Conservation (phyloP, 768 basidiomycete species). For the Calvatia gigantea region DNA sequence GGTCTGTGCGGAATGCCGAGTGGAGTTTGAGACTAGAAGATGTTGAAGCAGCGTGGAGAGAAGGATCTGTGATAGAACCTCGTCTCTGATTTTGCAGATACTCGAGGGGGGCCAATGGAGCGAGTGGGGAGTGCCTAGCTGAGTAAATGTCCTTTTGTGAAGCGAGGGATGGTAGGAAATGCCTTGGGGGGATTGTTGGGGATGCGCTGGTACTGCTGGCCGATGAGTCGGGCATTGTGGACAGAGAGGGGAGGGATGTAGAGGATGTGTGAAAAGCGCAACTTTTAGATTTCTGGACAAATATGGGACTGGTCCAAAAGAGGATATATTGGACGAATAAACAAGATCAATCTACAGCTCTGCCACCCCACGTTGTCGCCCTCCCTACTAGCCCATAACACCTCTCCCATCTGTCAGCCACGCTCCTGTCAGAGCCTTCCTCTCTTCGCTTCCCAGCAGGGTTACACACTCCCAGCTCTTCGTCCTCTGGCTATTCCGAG, state of each 20-base stretch:
- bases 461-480: slow-evolving; percentile 34
- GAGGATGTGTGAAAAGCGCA: slow-evolving; percentile 3
- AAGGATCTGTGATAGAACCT: slow-evolving; percentile 82
- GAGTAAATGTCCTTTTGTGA: background rate
- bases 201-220: background rate
- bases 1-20: slow-evolving; percentile 13
- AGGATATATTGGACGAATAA: slow-evolving; percentile 21
- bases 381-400: slow-evolving; percentile 19
- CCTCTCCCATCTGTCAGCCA: slow-evolving; percentile 12
- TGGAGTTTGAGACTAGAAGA: slow-evolving; percentile 21
- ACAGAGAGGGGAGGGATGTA: background rate
- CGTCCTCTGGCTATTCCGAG: slow-evolving; percentile 52
- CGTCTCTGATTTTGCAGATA: slow-evolving; percentile 78
- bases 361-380: slow-evolving; percentile 25
- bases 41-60: slow-evolving; percentile 58
- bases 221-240: slow-evolving; percentile 1
- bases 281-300: slow-evolving; percentile 5
- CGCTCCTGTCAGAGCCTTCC: slow-evolving; percentile 13
- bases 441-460: slow-evolving; percentile 34
- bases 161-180: background rate
- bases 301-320: slow-evolving; percentile 8
- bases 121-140: slow-evolving; percentile 43
- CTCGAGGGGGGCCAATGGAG: slow-evolving; percentile 72
- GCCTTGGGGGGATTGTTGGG: background rate
- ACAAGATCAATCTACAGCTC: slow-evolving; percentile 23